phyloP scores from a whole-genome alignment of 208 protist species.

The Tritrichomonas musculus region DNA sequence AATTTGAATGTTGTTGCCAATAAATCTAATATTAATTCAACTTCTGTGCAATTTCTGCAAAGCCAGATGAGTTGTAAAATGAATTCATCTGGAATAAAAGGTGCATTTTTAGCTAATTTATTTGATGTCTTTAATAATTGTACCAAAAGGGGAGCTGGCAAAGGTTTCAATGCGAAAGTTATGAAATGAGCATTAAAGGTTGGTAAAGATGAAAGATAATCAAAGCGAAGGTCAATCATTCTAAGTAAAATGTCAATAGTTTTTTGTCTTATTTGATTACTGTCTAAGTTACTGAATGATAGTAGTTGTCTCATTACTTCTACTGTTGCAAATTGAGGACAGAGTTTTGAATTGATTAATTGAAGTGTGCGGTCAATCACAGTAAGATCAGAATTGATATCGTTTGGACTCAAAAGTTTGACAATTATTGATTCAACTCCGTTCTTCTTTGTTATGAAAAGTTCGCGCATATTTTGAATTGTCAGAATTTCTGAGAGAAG shows the following conservation, averaged over 20 bases:
- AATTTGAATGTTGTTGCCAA: not conserved
- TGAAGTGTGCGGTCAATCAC: not conserved
- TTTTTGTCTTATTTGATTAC: not conserved
- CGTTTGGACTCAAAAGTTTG: not conserved
- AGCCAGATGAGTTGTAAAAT: not conserved
- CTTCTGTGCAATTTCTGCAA: not conserved
- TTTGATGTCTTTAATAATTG: not conserved
- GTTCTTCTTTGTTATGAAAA: not conserved
- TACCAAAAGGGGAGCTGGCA: not conserved
- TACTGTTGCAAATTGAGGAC: not conserved
- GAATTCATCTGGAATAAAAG: not conserved
- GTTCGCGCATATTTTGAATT: not conserved
- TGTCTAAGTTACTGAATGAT: not conserved
- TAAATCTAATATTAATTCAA: not conserved
- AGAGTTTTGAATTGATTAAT: not conserved
- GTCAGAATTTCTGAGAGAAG: not conserved
- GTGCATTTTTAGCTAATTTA: not conserved
- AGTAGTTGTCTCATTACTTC: not conserved
- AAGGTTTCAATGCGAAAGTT: not conserved
- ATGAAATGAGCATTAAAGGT: not conserved
- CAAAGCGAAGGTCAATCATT: not conserved
- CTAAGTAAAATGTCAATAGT: not conserved
- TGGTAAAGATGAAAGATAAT: not conserved
- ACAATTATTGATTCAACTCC: not conserved
- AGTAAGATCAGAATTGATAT: not conserved